Evolutionary conservation across 2,329 filamentous ascomycete genomes (phyloP).

Genomic region (Colletotrichum destructivum): DNA sequence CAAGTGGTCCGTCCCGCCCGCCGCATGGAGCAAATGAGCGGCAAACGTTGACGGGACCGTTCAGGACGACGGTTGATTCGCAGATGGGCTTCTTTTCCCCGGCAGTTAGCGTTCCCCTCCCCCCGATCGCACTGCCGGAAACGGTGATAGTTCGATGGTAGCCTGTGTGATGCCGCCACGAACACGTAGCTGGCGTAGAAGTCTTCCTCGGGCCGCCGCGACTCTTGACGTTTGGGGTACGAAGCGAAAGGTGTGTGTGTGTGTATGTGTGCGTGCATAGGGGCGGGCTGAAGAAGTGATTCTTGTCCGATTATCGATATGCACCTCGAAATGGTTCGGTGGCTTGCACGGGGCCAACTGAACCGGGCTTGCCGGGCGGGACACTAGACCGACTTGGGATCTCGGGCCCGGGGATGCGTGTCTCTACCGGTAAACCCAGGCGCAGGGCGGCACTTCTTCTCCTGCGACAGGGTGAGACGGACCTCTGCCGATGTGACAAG

Average conservation of each 20-base stretch:
- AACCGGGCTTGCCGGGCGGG: not conserved
- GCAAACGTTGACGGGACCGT: not conserved
- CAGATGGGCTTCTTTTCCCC: not conserved
- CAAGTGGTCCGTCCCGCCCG: not conserved
- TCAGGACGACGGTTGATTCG: not conserved
- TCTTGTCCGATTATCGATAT: not conserved
- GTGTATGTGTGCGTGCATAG: too few species aligned
- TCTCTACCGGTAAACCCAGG: not conserved
- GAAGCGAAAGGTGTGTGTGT: too few species aligned
- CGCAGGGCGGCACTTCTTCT: not conserved
- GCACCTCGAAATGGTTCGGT: not conserved
- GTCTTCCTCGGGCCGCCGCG: not conserved
- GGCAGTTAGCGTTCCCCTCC: too few species aligned
- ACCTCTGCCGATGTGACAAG: not conserved
- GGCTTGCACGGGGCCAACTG: slow-evolving; percentile 3
- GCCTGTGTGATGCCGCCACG: not conserved
- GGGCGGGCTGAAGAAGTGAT: not conserved
- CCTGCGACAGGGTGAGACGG: not conserved
- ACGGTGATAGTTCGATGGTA: not conserved
- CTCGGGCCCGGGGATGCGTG: not conserved
- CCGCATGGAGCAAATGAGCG: slow-evolving; percentile 11
- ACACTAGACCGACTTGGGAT: slow-evolving; percentile 9
- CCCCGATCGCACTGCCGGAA: not conserved
- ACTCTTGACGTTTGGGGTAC: not conserved
- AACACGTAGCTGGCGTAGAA: not conserved